A percentile compares a stretch with the other conserved stretches of the same genome.
phyloP scores from a whole-genome alignment of 2,329 filamentous ascomycete genomes.

The Metarhizium brunneum region DNA sequence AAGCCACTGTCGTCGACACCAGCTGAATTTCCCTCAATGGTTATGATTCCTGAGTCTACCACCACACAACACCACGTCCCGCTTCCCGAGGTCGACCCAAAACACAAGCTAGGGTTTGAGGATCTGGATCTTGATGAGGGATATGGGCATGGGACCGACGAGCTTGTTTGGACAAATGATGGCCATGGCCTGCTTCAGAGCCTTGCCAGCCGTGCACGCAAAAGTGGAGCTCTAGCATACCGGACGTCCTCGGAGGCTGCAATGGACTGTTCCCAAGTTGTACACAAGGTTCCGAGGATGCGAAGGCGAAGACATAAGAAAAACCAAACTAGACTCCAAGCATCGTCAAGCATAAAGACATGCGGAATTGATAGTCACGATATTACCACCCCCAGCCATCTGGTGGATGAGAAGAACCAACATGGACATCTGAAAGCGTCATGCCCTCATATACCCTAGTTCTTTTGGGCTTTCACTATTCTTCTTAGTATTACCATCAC shows the following conservation, averaged over 20 bases:
- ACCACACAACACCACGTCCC: background rate
- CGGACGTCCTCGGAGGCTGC: slow-evolving; percentile 8
- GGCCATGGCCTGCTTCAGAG: background rate
- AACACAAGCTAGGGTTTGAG: background rate
- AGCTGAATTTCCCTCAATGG: background rate
- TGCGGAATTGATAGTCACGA: background rate
- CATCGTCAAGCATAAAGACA: background rate
- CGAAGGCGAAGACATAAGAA: slow-evolving; percentile 8
- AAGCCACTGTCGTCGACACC: background rate
- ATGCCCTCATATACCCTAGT: background rate
- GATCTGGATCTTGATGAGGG: slow-evolving; percentile 8
- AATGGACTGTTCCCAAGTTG: slow-evolving; percentile 8
- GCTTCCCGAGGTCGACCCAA: background rate
- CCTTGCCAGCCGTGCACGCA: slow-evolving; percentile 1
- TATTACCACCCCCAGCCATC: background rate
- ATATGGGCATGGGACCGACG: slow-evolving; percentile 5
- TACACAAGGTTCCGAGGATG: slow-evolving; percentile 8
- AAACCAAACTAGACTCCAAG: background rate
- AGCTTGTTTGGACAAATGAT: slow-evolving; percentile 1
- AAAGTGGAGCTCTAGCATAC: slow-evolving; percentile 5
- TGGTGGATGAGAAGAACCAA: background rate
- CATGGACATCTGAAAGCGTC: background rate
- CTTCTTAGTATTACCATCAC: background rate
- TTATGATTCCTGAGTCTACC: background rate
- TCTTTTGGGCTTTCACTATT: background rate